These are phyloP conservation scores for Fraxinus sp. DNA, from an alignment of 305 asterid species.

Conservation along the genomic window DNA sequence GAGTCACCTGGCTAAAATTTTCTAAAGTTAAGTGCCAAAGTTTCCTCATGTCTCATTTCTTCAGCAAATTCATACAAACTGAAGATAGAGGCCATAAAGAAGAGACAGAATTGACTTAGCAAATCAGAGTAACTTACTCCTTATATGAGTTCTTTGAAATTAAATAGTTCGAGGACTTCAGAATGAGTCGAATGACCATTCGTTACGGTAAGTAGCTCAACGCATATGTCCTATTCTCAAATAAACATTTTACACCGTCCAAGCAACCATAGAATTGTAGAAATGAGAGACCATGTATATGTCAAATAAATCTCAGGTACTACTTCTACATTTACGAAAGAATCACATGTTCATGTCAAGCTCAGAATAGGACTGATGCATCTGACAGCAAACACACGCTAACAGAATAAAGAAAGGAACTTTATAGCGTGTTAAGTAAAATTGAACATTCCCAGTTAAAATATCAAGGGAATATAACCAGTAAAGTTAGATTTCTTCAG, in stretches of 20 bases:
- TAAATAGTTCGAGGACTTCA: background rate
- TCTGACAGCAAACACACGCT: background rate
- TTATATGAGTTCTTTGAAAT: background rate
- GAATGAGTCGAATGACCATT: background rate
- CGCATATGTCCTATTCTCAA: background rate
- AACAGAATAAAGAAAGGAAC: background rate
- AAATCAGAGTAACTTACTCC: background rate
- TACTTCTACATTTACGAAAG: background rate
- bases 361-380: background rate
- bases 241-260: background rate
- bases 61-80: background rate
- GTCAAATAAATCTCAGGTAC: background rate
- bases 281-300: background rate
- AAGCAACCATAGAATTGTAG: background rate
- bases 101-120: background rate
- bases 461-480: background rate
- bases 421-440: background rate
- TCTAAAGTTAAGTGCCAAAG: background rate
- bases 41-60: background rate
- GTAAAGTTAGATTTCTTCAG: constrained; percentile 35
- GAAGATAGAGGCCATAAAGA: background rate
- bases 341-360: background rate
- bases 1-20: no score
- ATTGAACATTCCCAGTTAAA: background rate
- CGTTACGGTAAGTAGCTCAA: background rate